Base-by-base conservation (phyloP, 495 filamentous ascomycete genomes). In the Filosporella fistucella region DNA sequence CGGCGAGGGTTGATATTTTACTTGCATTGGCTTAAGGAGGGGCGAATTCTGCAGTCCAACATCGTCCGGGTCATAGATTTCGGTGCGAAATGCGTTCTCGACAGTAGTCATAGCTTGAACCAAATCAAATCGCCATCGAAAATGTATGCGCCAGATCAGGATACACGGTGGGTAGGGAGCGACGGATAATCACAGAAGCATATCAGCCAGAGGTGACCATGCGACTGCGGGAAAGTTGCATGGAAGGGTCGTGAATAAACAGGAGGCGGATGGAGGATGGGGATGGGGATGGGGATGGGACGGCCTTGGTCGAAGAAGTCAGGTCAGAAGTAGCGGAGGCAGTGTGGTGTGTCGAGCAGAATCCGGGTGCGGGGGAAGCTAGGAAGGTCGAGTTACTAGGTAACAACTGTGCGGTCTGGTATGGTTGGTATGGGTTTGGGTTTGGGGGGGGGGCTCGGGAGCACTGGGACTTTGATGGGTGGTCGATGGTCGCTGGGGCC, bases 51-150 rank as follows among this genome's bases (percentile, higher is more conserved):
- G 38, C 33, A 43, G 21, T 4, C 47, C 51, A 35, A 53, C 55
- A 50, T 55, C 55, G 35, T 61, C 58, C 23, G 55, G 42, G 29
- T 58, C 49, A 24, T 58, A 57, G 12, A 51, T 24, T 24, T 60
- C 49, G 20, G 34, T 29, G 33, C 13, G 37, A 23, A 34, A 41
- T 21, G 39, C 38, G 29, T 54, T 54, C 33, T 49, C 30, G 34
- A 46, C 41, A 40, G 40, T 41, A 45, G 43, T 56, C 54, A 56
- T 52, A 50, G 37, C 51, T 56, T 23, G 22, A 17, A 42, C 35
- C n/a, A n/a, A n/a, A 42, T 47, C 41, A 47, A 44, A 45, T 25
- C 30, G 43, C 54, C 54, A 56, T 56, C 45, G 44, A 33, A n/a
- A n/a, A n/a, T n/a, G n/a, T n/a, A 48, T 32, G 35, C 20, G 21